These are phyloP conservation scores for Penicillium egyptiacum DNA, from an alignment of 495 filamentous ascomycete genomes.

Conservation along the genomic window DNA sequence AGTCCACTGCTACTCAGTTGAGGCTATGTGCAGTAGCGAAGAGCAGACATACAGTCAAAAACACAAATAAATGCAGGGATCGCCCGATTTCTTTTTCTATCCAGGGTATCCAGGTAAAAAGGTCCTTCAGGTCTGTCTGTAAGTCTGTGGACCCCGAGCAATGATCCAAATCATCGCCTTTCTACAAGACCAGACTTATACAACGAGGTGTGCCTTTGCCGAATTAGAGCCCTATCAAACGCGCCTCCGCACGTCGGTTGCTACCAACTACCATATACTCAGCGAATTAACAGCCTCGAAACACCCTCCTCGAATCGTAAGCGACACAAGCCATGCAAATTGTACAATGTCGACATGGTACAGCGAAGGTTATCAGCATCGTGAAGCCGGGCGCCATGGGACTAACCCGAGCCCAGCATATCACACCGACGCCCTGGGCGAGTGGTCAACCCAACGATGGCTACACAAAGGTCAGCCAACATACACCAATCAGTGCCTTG, in stretches of 20 bases:
- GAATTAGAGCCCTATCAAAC: not conserved
- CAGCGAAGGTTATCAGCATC: not conserved
- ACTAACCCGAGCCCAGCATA: not conserved
- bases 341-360: not conserved
- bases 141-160: not conserved
- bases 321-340: not conserved
- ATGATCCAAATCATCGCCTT: not conserved
- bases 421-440: not conserved
- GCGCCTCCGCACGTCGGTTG: too few species aligned
- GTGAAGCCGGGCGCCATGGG: not conserved
- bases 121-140: not conserved
- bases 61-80: not conserved
- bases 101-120: not conserved
- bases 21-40: not conserved
- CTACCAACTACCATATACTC: too few species aligned
- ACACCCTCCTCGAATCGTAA: not conserved
- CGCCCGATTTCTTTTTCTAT: not conserved
- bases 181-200: not conserved
- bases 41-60: not conserved
- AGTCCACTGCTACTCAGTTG: too few species aligned
- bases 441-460: not conserved
- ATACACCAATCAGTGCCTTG: not conserved
- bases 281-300: not conserved
- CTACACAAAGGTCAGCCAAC: not conserved
- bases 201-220: not conserved